Evolutionary conservation across 345 rosid genomes (phyloP).

Genomic region (Sapria himalayana): DNA sequence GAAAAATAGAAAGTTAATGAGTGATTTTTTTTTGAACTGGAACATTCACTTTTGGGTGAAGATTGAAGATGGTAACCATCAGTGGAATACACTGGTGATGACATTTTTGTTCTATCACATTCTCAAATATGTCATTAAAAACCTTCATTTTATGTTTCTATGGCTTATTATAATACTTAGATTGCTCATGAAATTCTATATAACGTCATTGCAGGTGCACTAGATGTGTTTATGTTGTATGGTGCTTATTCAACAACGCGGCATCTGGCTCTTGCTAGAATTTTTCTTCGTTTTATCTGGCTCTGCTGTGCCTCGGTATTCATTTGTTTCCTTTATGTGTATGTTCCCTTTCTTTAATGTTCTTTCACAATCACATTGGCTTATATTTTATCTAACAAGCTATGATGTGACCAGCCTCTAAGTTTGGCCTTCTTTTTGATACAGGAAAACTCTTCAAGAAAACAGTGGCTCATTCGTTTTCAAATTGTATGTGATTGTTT

Average conservation of each 20-base stretch:
- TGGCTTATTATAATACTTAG: not conserved
- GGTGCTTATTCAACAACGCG: slow-evolving; percentile 90
- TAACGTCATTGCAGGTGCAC: slow-evolving; percentile 65
- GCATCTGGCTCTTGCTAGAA: slow-evolving; percentile 58
- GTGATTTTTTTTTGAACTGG: no score
- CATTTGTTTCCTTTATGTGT: slow-evolving; percentile 80
- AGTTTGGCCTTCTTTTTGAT: slow-evolving; percentile 7
- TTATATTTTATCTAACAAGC: no score
- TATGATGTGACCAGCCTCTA: no score
- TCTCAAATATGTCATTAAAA: no score
- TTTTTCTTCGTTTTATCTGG: slow-evolving; percentile 77
- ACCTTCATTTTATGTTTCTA: not conserved
- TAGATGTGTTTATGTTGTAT: slow-evolving; percentile 85
- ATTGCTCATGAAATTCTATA: no score
- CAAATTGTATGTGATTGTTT: slow-evolving; percentile 48
- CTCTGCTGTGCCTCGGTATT: slow-evolving; percentile 49
- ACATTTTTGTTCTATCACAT: no score
- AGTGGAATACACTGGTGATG: no score
- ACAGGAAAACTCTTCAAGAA: slow-evolving; percentile 62
- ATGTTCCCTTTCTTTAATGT: slow-evolving; percentile 16
- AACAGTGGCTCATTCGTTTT: slow-evolving; percentile 24
- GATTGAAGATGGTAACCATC: no score
- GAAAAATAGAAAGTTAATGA: no score
- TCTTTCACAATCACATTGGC: slow-evolving; percentile 3
- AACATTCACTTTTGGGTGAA: no score